A percentile compares a stretch with the other conserved stretches of the same genome.
Conservation (phyloP, 2,329 filamentous ascomycete species). For the Colletotrichum lindemuthianum region DNA sequence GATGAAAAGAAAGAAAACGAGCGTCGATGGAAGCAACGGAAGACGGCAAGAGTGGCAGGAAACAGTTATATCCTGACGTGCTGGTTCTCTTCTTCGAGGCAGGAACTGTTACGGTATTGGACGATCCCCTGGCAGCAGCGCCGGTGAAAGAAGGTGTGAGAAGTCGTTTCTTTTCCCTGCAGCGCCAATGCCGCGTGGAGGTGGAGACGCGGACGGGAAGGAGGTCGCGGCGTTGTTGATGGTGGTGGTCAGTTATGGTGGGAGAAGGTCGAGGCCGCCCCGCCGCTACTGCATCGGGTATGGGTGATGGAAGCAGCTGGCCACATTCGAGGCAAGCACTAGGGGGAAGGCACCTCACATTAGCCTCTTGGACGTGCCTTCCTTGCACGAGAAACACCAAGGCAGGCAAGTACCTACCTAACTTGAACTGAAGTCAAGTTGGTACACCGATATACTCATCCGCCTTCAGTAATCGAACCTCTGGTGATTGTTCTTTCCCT, state of each 20-base stretch:
- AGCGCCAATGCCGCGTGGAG: constrained; percentile 26
- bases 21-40: constrained; percentile 11
- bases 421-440: too few relatives aligned
- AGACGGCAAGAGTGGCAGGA: constrained; percentile 9
- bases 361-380: too few relatives aligned
- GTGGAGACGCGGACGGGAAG: constrained; percentile 9
- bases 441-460: too few relatives aligned
- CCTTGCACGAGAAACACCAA: too few relatives aligned
- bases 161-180: constrained; percentile 23
- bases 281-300: not conserved
- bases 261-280: constrained; percentile 20
- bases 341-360: not conserved
- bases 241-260: too few relatives aligned
- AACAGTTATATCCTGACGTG: constrained; percentile 16
- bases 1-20: constrained; percentile 15
- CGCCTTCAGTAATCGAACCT: too few relatives aligned
- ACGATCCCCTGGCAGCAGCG: constrained; percentile 6
- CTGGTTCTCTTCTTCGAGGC: not conserved
- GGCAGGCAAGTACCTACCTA: too few relatives aligned
- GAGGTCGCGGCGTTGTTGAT: too few relatives aligned
- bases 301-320: not conserved
- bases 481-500: not conserved
- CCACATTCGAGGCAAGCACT: constrained; percentile 10
- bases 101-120: not conserved
- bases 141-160: constrained; percentile 28